Base-by-base conservation (phyloP, 2,329 filamentous ascomycete genomes). In the Xylaria sp. region DNA sequence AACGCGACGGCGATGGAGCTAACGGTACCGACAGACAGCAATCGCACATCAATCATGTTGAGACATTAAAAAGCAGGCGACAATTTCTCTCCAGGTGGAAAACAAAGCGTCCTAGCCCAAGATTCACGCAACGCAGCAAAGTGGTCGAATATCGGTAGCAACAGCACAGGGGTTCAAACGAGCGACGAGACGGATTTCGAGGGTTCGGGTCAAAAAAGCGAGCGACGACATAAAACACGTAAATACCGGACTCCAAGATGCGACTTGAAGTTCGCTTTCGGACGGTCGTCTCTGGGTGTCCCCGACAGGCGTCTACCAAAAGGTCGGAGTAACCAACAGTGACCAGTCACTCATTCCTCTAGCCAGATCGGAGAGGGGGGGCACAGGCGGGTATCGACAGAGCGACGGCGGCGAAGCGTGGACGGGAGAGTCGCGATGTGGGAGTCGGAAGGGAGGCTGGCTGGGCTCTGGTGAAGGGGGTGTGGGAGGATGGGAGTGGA, bases 41-140 rank as follows among this genome's bases (percentile, higher is more conserved):
- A 64, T 71, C 71, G 72, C 68, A 70, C 66, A 74, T 73, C 69
- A 77, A 72, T 72, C 76, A 77, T 78, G 68, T 75, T 77, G 76
- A 70, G 71, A 71, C 76, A 77, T 78, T 42, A 59, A 61, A 63
- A 58, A 39, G 29, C 51, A 61, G 20, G 57, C 36, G 64, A 61
- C 33, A 27, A 57, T 45, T 39, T 47, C 31, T 61, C 44, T 20
- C 33, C 50, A 17, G 25, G 54, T 63, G 33, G 17, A 44, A 62
- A 64, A 45, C 29, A 61, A 44, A 44, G 45, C 36, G 38, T 47
- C 67, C 62, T 67, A 60, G 61, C 60, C 62, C 55, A 58, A 58
- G 60, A 58, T 22, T 44, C 53, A 39, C 47, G 29, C 39, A 56
- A 60, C 61, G 56, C 59, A 42, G 56, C 57, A 44, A 15, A 47